A percentile compares a stretch with the other conserved stretches of the same genome.
Conservation (phyloP, 495 filamentous ascomycete species). For the Bacidia rubella region DNA sequence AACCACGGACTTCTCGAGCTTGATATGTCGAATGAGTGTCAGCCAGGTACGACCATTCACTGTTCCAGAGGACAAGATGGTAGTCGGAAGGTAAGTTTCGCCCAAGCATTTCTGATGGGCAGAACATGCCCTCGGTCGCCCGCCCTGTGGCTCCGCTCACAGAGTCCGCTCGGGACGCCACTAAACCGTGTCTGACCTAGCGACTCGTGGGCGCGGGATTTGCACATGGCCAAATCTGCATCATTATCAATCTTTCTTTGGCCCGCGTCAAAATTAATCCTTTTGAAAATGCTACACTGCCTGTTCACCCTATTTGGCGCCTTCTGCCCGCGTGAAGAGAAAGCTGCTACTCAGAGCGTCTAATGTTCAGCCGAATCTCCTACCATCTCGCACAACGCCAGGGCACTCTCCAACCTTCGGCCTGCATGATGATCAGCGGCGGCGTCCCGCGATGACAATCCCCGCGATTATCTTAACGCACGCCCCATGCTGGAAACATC, state of each 20-base stretch:
- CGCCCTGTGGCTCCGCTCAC: too few species aligned
- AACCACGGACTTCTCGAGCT: too few species aligned
- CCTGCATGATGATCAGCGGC: not conserved
- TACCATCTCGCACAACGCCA: not conserved
- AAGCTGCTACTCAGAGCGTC: too few species aligned
- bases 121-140: too few species aligned
- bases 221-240: not conserved
- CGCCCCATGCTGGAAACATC: not conserved
- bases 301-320: not conserved
- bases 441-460: not conserved
- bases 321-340: too few species aligned
- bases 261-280: not conserved
- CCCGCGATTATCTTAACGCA: not conserved
- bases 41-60: too few species aligned
- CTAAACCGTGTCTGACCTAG: not conserved
- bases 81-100: too few species aligned
- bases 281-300: not conserved
- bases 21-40: too few species aligned
- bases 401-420: not conserved
- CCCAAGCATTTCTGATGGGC: too few species aligned
- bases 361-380: too few species aligned
- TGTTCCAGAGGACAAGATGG: too few species aligned
- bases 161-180: not conserved
- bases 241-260: not conserved
- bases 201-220: not conserved